These are phyloP conservation scores for Chenopodium album DNA, from an alignment of 148 eudicot genomes.

Conservation along the genomic window DNA sequence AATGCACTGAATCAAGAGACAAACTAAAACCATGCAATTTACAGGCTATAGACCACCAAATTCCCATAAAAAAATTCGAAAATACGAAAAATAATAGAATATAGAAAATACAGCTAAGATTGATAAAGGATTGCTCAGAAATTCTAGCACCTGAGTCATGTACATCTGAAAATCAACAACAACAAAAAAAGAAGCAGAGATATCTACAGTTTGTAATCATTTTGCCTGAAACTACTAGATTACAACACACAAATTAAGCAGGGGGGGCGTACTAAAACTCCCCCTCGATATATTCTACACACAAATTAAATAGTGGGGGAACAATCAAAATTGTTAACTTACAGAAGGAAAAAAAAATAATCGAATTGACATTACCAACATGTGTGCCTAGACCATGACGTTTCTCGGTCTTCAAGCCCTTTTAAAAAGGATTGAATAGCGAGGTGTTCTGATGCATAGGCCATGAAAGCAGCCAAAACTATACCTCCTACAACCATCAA, in stretches of 20 bases:
- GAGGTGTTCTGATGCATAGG: constrained; percentile 90
- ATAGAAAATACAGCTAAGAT: not conserved
- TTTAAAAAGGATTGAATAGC: constrained; percentile 63
- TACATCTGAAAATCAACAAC: not conserved
- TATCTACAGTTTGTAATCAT: constrained; percentile 19
- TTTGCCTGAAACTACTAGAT: constrained; percentile 19
- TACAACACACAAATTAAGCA: constrained; percentile 1
- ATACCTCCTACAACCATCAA: constrained; percentile 85
- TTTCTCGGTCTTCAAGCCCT: constrained; percentile 73
- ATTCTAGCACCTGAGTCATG: not conserved
- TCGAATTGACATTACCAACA: constrained; percentile 44
- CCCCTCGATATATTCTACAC: constrained; percentile 14
- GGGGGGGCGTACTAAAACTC: not conserved
- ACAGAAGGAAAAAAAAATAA: not conserved
- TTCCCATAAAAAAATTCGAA: not conserved
- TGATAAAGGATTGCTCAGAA: not conserved
- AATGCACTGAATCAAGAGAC: not conserved
- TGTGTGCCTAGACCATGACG: constrained; percentile 39
- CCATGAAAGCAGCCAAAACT: constrained; percentile 79
- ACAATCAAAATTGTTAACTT: constrained; percentile 6
- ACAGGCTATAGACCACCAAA: not conserved
- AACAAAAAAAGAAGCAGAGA: not conserved
- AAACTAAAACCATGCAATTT: not conserved
- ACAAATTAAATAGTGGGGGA: not conserved
- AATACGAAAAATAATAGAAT: not conserved